Conservation (phyloP, 805 yeast genomes). For the Cyberlindnera xishuangbannaensis region DNA sequence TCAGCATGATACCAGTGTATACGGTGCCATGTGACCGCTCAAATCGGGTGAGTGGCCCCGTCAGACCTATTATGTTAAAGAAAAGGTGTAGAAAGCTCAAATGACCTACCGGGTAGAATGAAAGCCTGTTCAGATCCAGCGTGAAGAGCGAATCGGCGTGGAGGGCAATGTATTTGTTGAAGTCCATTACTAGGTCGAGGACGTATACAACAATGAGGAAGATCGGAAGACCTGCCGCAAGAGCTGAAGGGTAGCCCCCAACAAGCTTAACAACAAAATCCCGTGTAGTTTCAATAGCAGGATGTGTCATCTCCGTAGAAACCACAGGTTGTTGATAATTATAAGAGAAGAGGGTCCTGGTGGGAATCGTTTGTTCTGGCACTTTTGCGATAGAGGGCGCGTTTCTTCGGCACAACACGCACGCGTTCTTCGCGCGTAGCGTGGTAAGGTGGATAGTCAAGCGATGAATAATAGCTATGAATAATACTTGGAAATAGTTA, state of each 20-base stretch:
- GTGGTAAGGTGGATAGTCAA: too few species aligned
- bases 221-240: slow-evolving; percentile 54
- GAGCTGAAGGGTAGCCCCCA: slow-evolving; percentile 44
- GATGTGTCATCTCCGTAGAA: slow-evolving; percentile 2
- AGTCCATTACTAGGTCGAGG: slow-evolving; percentile 24
- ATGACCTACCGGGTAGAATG: slow-evolving; percentile 73
- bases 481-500: too few species aligned
- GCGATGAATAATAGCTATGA: too few species aligned
- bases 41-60: slow-evolving; percentile 56
- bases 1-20: slow-evolving; percentile 75
- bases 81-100: slow-evolving; percentile 52
- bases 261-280: slow-evolving; percentile 1
- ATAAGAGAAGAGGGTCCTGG: too few species aligned
- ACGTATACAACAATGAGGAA: slow-evolving; percentile 45
- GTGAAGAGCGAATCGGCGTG: slow-evolving; percentile 49
- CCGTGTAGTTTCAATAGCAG: background rate
- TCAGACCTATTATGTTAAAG: slow-evolving; percentile 51
- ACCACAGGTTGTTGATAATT: too few species aligned
- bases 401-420: too few species aligned
- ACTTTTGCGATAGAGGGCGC: too few species aligned
- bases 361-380: too few species aligned
- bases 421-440: too few species aligned
- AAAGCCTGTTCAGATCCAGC: slow-evolving; percentile 34
- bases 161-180: slow-evolving; percentile 39
- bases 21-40: slow-evolving; percentile 79